Evolutionary conservation across 257 asterid species (phyloP).

Genomic region (Verbena officinalis): DNA sequence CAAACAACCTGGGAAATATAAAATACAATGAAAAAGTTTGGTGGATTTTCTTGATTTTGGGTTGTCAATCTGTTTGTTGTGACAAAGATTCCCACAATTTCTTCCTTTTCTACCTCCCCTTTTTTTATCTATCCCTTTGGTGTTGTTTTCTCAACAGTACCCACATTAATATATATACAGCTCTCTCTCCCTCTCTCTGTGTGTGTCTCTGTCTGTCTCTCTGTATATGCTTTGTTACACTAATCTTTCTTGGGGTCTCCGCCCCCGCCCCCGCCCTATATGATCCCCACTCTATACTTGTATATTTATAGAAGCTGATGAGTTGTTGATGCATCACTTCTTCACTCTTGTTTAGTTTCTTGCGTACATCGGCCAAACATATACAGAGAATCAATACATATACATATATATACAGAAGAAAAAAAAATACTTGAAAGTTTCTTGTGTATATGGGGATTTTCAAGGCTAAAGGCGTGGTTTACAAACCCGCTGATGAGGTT

Average conservation of each 20-base stretch:
- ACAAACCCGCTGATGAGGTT: constrained; percentile 59
- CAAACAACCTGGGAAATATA: not conserved
- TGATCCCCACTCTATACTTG: not conserved
- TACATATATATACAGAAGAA: too few relatives aligned
- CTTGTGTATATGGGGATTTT: constrained; percentile 63
- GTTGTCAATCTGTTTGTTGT: not conserved
- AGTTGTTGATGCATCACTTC: constrained; percentile 14
- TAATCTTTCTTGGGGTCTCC: constrained; percentile 36
- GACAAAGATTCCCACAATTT: not conserved
- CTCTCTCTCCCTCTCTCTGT: too few relatives aligned
- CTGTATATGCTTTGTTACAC: constrained; percentile 23
- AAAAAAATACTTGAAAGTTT: too few relatives aligned
- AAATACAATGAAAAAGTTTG: constrained; percentile 4
- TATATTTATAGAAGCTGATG: constrained; percentile 6
- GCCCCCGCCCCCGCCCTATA: constrained; percentile 25
- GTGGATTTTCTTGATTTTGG: not conserved
- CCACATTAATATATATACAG: not conserved
- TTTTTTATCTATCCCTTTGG: too few relatives aligned
- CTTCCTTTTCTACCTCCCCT: not conserved
- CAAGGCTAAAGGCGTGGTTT: constrained; percentile 55
- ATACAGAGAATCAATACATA: too few relatives aligned
- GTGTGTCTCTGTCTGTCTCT: constrained; percentile 16
- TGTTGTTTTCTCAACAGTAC: constrained; percentile 21
- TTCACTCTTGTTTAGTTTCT: not conserved
- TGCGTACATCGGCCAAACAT: not conserved